Percentiles rank a stretch among this genome's conserved stretches.
phyloP scores from a whole-genome alignment of 1,284 basidiomycete genomes.

The Cryptococcus sp. region DNA sequence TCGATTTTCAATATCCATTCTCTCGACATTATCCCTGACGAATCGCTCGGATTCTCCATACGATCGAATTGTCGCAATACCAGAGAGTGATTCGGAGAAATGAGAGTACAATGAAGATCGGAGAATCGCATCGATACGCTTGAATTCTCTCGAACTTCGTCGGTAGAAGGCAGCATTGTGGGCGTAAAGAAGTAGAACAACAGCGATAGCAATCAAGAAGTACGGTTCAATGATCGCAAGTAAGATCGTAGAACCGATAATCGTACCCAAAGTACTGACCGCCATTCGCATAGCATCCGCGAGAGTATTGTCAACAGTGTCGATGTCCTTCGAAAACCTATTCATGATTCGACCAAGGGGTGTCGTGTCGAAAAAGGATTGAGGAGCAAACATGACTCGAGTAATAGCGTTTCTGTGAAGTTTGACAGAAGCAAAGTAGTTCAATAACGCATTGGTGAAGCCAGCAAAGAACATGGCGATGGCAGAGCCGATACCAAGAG shows the following conservation, averaged over 20 bases:
- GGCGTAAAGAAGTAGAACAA: constrained; percentile 53
- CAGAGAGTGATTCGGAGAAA: constrained; percentile 82
- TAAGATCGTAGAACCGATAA: constrained; percentile 59
- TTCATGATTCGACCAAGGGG: constrained; percentile 88
- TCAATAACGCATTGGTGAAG: constrained; percentile 49
- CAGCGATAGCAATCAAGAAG: constrained; percentile 70
- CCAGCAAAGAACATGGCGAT: constrained; percentile 54
- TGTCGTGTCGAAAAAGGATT: constrained; percentile 86
- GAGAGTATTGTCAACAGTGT: constrained; percentile 71
- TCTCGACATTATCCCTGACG: constrained; percentile 64
- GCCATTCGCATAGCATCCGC: constrained; percentile 73
- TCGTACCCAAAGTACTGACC: constrained; percentile 34
- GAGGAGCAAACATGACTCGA: constrained; percentile 66
- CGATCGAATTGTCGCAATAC: constrained; percentile 79
- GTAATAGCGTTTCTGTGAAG: constrained; percentile 58
- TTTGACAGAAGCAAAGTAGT: constrained; percentile 60
- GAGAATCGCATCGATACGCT: constrained; percentile 51
- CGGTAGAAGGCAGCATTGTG: constrained; percentile 78
- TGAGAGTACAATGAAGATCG: constrained; percentile 68
- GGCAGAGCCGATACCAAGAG: constrained; percentile 52
- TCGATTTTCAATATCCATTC: constrained; percentile 83
- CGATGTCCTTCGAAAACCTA: constrained; percentile 73
- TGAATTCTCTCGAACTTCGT: constrained; percentile 80
- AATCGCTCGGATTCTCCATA: constrained; percentile 71
- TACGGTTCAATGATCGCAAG: constrained; percentile 73